These are phyloP conservation scores for Nemania diffusa DNA, from an alignment of 2,329 filamentous ascomycete species.

Conservation along the genomic window DNA sequence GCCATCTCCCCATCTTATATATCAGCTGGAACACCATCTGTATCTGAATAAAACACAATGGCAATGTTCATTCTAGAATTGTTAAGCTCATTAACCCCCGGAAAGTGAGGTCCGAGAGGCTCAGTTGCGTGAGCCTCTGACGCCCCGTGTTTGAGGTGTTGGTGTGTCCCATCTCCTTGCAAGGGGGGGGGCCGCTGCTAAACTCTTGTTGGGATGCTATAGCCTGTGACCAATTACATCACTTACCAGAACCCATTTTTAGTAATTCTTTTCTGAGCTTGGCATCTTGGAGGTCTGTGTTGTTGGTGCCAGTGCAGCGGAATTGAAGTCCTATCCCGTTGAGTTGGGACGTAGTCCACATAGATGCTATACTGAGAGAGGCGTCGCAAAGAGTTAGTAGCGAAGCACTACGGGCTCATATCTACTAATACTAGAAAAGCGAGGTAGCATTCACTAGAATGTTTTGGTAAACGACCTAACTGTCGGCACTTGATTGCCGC, in stretches of 20 bases:
- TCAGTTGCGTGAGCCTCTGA: slow-evolving; percentile 33
- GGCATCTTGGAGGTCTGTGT: neutral
- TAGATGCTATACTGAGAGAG: neutral
- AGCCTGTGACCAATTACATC: slow-evolving; percentile 14
- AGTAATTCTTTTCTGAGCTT: neutral
- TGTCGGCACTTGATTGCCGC: neutral
- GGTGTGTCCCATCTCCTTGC: slow-evolving; percentile 9
- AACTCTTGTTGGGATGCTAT: slow-evolving; percentile 12
- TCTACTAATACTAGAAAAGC: neutral
- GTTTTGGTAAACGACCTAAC: neutral
- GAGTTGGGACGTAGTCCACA: neutral
- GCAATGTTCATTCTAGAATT: neutral
- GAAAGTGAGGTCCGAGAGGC: slow-evolving; percentile 28
- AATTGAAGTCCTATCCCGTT: neutral
- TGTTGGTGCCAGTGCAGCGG: neutral
- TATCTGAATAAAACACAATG: neutral
- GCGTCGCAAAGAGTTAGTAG: neutral
- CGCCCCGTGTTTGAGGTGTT: slow-evolving; percentile 33
- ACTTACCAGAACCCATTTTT: neutral
- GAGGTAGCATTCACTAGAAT: neutral
- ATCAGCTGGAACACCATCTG: neutral
- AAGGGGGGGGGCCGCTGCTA: slow-evolving; percentile 29
- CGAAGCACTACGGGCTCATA: neutral
- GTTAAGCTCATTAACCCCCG: neutral
- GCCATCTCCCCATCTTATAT: slow-evolving; percentile 28